Evolutionary conservation across 208 protist species (phyloP).

Genomic region (Acanthamoeba sp.): DNA sequence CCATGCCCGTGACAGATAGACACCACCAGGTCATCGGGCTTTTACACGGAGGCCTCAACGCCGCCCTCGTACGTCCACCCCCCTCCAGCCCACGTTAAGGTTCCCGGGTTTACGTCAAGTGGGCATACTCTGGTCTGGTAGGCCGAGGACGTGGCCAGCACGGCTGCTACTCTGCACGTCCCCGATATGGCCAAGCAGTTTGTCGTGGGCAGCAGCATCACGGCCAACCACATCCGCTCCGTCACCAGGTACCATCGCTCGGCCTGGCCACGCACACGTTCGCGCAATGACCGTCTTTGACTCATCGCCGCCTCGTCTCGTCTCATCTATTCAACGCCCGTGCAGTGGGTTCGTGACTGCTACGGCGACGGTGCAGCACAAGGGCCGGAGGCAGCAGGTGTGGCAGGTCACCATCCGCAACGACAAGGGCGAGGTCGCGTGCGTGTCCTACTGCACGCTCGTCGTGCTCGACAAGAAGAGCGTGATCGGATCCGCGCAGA

Average conservation of each 20-base stretch:
- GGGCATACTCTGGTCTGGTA: background rate
- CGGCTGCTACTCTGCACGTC: background rate
- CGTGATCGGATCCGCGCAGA: background rate
- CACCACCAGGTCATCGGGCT: conserved; percentile 24
- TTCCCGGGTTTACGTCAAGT: too few species aligned
- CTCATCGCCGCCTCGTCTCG: too few species aligned
- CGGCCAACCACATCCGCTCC: conserved; percentile 11
- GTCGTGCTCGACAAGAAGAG: conserved; percentile 35
- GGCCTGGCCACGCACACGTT: too few species aligned
- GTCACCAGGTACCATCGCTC: background rate
- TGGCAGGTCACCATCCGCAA: conserved; percentile 48
- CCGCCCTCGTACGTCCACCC: background rate
- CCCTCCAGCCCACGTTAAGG: background rate
- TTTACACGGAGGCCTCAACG: background rate
- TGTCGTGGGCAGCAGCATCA: conserved; percentile 16
- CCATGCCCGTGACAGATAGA: conserved; percentile 1
- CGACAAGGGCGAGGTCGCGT: conserved; percentile 25
- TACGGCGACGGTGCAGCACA: background rate
- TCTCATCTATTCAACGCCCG: background rate
- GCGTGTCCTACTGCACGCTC: conserved; percentile 21
- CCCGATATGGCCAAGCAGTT: conserved; percentile 2
- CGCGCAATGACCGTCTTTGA: too few species aligned
- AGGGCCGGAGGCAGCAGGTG: conserved; percentile 8
- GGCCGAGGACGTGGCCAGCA: conserved; percentile 22
- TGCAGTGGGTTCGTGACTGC: conserved; percentile 10